phyloP scores from a whole-genome alignment of 352 stramenopile genomes.

The Pythium brachiatum region DNA sequence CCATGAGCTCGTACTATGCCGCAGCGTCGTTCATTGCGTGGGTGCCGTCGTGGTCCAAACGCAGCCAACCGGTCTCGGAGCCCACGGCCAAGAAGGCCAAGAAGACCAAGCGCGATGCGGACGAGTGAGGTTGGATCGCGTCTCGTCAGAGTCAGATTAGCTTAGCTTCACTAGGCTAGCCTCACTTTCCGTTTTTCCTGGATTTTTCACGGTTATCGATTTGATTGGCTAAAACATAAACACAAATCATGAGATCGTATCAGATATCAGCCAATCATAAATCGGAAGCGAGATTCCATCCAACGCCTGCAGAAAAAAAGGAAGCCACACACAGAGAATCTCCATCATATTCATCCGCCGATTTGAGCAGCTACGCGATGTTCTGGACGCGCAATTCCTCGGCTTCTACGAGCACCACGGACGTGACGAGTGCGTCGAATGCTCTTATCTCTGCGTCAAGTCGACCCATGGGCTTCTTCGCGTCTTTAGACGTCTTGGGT shows the following conservation, averaged over 20 bases:
- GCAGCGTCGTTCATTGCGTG: conserved; percentile 17
- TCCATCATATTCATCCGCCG: too few relatives aligned
- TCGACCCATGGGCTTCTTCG: conserved; percentile 20
- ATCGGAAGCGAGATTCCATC: neutral
- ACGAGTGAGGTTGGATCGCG: too few relatives aligned
- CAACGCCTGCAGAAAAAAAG: neutral
- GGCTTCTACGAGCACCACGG: neutral
- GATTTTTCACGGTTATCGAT: too few relatives aligned
- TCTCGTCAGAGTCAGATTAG: too few relatives aligned
- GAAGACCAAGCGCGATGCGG: too few relatives aligned
- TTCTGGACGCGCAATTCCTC: conserved; percentile 18
- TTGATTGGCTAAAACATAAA: too few relatives aligned
- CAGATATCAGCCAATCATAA: neutral
- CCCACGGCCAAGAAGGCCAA: too few relatives aligned
- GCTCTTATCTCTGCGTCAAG: conserved; percentile 4
- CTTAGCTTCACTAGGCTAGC: too few relatives aligned
- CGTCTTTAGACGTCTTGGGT: conserved; percentile 8
- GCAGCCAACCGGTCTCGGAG: neutral
- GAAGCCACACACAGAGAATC: neutral
- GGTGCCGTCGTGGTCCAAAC: conserved; percentile 2
- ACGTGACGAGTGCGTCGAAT: neutral
- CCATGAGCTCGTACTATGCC: conserved; percentile 12
- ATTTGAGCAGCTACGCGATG: conserved; percentile 1
- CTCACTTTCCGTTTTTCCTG: too few relatives aligned
- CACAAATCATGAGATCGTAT: too few relatives aligned